Percentiles rank a stretch among this genome's conserved stretches.
phyloP scores from a whole-genome alignment of 2,329 filamentous ascomycete genomes.

The Blastomyces parvus region DNA sequence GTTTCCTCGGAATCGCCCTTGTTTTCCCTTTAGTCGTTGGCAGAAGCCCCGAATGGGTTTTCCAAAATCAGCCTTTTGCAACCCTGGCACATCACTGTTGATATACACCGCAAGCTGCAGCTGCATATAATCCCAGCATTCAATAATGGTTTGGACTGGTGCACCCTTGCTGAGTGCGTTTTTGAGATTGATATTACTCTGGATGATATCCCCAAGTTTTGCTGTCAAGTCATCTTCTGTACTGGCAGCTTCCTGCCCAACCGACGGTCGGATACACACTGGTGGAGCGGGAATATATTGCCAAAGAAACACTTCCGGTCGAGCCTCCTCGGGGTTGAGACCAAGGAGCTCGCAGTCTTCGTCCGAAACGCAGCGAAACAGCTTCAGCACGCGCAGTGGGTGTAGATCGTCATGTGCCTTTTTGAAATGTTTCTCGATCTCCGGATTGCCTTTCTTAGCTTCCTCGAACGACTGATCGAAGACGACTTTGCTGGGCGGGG shows the following conservation, averaged over 20 bases:
- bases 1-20: conserved; percentile 93
- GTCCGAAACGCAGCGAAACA: conserved; percentile 79
- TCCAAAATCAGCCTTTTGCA: conserved; percentile 78
- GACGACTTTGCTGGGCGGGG: conserved; percentile 68
- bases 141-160: conserved; percentile 81
- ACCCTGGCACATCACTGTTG: conserved; percentile 87
- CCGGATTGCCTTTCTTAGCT: conserved; percentile 65
- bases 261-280: conserved; percentile 86
- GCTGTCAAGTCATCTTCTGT: conserved; percentile 96
- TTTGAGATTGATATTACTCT: conserved; percentile 79
- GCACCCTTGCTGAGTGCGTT: conserved; percentile 75
- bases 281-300: conserved; percentile 90
- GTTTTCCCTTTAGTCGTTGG: conserved; percentile 91
- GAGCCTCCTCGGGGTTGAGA: conserved; percentile 72
- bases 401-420: conserved; percentile 94
- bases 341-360: conserved; percentile 86
- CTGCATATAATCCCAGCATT: conserved; percentile 96
- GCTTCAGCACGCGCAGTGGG: conserved; percentile 74
- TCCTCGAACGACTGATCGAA: conserved; percentile 81
- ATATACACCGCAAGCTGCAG: conserved; percentile 96
- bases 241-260: conserved; percentile 83
- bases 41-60: conserved; percentile 90
- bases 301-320: conserved; percentile 97
- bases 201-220: conserved; percentile 92
- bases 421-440: conserved; percentile 80